A percentile compares a stretch with the other conserved stretches of the same genome.
These are phyloP conservation scores for Tardiomyces blankii DNA, from an alignment of 1,139 yeast genomes.

Conservation along the genomic window DNA sequence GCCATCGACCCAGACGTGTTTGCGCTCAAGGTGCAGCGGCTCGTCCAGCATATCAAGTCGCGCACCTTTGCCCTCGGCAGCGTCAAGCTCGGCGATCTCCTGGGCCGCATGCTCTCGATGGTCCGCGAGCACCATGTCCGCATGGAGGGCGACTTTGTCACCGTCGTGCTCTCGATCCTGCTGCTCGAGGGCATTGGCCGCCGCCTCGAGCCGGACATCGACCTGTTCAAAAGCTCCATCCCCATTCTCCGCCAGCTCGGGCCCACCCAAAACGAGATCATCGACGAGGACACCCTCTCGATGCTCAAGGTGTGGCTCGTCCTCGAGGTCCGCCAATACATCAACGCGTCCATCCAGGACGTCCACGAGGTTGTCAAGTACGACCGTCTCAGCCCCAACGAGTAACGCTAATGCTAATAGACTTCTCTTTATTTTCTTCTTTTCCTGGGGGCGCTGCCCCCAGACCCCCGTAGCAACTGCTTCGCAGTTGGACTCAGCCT, in stretches of 20 bases:
- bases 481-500: too few relatives aligned
- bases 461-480: too few relatives aligned
- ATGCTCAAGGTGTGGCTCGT: constrained; percentile 92
- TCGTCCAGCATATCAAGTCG: constrained; percentile 71
- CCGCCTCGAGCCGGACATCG: constrained; percentile 84
- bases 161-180: constrained; percentile 84
- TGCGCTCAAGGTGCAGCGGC: constrained; percentile 74
- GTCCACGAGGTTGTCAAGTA: constrained; percentile 41
- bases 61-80: constrained; percentile 90
- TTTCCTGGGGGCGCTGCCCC: too few relatives aligned
- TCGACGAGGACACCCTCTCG: constrained; percentile 50
- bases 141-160: constrained; percentile 95
- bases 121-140: constrained; percentile 90
- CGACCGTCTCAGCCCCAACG: constrained; percentile 60
- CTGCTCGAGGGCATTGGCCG: constrained; percentile 91
- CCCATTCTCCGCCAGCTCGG: constrained; percentile 85
- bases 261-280: constrained; percentile 26
- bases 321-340: constrained; percentile 77
- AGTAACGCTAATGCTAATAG: constrained; percentile 21
- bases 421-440: too few relatives aligned
- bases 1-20: constrained; percentile 76
- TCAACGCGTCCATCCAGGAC: constrained; percentile 76
- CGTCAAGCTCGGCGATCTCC: constrained; percentile 80
- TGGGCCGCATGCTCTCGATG: constrained; percentile 81
- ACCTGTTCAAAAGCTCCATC: constrained; percentile 85